These are phyloP conservation scores for Fusarium clavum DNA, from an alignment of 2,329 filamentous ascomycete species.

Conservation along the genomic window DNA sequence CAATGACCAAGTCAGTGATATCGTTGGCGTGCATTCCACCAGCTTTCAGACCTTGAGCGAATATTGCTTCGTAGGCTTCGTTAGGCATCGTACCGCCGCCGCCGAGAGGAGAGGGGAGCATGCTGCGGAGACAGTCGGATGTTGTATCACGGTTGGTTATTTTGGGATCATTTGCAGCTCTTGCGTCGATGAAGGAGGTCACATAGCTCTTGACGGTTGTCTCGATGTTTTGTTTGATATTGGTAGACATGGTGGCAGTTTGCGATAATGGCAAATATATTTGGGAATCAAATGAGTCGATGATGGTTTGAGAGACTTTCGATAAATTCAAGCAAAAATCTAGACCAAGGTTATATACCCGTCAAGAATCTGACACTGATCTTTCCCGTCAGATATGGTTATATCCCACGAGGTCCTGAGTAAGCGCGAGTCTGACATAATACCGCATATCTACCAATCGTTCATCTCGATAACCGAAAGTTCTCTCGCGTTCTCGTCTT, in stretches of 20 bases:
- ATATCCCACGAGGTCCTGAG: not conserved
- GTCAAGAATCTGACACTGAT: not conserved
- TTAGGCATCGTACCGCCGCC: constrained; percentile 15
- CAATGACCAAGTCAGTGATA: constrained; percentile 14
- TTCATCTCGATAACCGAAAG: not conserved
- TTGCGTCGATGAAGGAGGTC: constrained; percentile 16
- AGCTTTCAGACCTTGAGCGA: constrained; percentile 10
- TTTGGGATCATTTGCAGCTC: not conserved
- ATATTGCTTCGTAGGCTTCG: constrained; percentile 10
- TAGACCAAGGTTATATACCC: not conserved
- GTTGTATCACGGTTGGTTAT: constrained; percentile 18
- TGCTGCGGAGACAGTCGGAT: constrained; percentile 6
- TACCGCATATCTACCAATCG: not conserved
- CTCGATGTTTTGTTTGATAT: constrained; percentile 20
- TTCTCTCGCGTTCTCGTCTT: too few relatives aligned
- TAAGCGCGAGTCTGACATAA: not conserved
- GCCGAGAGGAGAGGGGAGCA: constrained; percentile 8
- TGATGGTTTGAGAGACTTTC: not conserved
- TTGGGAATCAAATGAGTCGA: not conserved
- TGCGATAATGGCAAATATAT: not conserved
- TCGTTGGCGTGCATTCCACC: constrained; percentile 3
- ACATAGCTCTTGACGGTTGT: constrained; percentile 9
- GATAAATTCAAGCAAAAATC: not conserved
- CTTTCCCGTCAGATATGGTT: not conserved
- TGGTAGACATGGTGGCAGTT: not conserved